Evolutionary conservation across 495 filamentous ascomycete species (phyloP).

Genomic region (Aspergillus nidulans): DNA sequence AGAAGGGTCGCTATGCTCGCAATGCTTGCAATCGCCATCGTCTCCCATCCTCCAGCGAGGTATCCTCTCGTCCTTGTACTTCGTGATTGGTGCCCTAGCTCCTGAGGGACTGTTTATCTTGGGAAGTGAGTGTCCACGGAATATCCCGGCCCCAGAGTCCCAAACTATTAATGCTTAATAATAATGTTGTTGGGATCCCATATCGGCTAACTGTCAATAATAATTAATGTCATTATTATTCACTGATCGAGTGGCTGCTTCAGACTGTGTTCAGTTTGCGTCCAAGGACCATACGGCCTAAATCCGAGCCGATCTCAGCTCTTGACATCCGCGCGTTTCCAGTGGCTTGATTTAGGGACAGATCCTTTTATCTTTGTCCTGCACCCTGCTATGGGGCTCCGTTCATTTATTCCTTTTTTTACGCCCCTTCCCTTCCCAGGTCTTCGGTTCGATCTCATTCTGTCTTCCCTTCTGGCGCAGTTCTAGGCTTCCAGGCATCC

Average conservation of each 20-base stretch:
- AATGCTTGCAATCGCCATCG: constrained; percentile 6
- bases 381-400: constrained; percentile 5
- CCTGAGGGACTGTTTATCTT: constrained; percentile 9
- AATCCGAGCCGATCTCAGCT: constrained; percentile 14
- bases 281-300: constrained; percentile 10
- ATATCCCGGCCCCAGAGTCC: neutral
- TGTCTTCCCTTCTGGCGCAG: constrained; percentile 5
- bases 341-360: constrained; percentile 1
- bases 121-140: neutral
- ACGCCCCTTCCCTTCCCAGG: constrained; percentile 1
- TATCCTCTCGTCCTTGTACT: constrained; percentile 3
- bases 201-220: neutral
- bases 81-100: constrained; percentile 5
- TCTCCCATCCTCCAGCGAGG: neutral
- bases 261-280: neutral
- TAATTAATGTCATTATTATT: neutral
- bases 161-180: neutral
- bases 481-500: constrained; percentile 9
- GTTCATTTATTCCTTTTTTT: constrained; percentile 13
- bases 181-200: neutral
- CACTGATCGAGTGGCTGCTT: constrained; percentile 1
- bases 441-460: constrained; percentile 6
- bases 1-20: constrained; percentile 12
- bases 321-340: constrained; percentile 6
- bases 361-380: constrained; percentile 7